Evolutionary conservation across 495 filamentous ascomycete species (phyloP).

Genomic region (Neurospora cerealis): DNA sequence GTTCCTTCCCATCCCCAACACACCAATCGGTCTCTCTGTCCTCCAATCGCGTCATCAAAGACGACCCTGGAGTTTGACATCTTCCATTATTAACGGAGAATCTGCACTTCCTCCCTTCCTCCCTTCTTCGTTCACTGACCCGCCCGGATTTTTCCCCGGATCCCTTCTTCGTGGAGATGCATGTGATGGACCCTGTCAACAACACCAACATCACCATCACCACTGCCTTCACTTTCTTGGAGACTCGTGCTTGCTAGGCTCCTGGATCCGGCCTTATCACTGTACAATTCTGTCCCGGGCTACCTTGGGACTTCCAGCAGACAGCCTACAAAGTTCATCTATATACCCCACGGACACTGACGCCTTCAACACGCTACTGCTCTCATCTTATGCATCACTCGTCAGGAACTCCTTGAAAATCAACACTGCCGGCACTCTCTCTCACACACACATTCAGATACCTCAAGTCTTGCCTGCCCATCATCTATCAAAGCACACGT

Average conservation of each 20-base stretch:
- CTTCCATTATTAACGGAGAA: neutral
- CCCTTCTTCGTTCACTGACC: neutral
- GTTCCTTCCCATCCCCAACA: neutral
- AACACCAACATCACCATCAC: neutral
- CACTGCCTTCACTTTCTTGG: neutral
- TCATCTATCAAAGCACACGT: neutral
- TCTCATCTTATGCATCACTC: neutral
- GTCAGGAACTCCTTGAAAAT: neutral
- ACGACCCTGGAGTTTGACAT: neutral
- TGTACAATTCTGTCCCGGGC: neutral
- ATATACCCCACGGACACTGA: neutral
- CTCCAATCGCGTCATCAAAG: neutral
- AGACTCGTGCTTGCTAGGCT: neutral
- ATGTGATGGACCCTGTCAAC: neutral
- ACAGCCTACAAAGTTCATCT: neutral
- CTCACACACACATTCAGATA: neutral
- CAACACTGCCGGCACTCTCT: neutral
- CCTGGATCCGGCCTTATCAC: neutral
- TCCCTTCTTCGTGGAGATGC: neutral
- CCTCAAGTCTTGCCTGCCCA: neutral
- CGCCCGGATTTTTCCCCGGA: neutral
- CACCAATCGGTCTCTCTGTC: neutral
- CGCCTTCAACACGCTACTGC: neutral
- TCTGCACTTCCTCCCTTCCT: neutral
- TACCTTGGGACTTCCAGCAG: neutral